Base-by-base conservation (phyloP, 371 early-diverging fungal genomes). In the Smittium culicis region DNA sequence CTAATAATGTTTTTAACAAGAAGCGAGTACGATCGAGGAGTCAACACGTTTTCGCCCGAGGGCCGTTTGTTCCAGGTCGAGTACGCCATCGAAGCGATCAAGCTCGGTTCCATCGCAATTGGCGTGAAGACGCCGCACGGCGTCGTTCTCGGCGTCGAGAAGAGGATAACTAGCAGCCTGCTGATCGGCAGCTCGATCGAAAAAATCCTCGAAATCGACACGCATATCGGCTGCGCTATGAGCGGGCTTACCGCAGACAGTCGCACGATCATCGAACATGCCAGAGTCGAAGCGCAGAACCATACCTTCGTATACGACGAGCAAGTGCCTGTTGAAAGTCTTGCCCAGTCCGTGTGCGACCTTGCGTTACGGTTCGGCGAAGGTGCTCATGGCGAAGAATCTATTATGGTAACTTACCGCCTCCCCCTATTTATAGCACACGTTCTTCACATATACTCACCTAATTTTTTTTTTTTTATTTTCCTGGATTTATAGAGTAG, bases 31-130 rank as follows among this genome's bases (percentile, higher is more conserved):
- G 97, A 96, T 80, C 89, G 96, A 71, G 98, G 98, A 64, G 98
- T 97, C 70, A 97, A 96, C 80, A 98, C 98, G 57, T 98, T 98
- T 80, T 94, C 94, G 45, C 98, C 98, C 64, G 98, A 98, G 79
- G 98, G 98, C 65, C 92, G 98, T 71, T 83, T 97, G 66, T 97
- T 96, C 86, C 98, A 98, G 77, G 98, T 98, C 67, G 98, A 98
- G 81, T 98, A 98, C 76, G 98, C 98, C 67, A 91, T 96, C 71
- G 98, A 98, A 76, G 97, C 98, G 67, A 96, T 98, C 82, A 97
- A 98, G 94, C 86, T 96, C 29, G 98, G 98, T 33, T 92, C 96
- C 17, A 98, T 97, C 20, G 94, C 96, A 24, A 89, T 98, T 64
- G 98, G 98, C 32, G 93, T 98, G 75, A 90, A 94, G 79, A 94